Evolutionary conservation across 2,329 filamentous ascomycete genomes (phyloP).

Genomic region (Neurospora sp.): DNA sequence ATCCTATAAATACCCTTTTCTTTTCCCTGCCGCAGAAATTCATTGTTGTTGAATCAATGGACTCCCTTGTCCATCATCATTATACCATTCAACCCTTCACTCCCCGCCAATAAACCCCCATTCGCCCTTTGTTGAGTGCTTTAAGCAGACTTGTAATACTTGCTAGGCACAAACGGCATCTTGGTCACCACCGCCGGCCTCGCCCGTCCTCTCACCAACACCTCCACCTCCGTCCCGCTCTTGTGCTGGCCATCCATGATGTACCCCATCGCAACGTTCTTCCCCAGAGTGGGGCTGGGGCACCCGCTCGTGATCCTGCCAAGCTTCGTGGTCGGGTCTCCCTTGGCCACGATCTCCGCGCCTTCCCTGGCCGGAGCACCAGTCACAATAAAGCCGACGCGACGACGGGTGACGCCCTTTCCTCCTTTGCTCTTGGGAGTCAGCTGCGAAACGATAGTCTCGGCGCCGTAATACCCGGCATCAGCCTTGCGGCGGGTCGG

Average conservation of each 20-base stretch:
- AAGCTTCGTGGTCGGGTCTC: conserved; percentile 51
- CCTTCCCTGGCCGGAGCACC: conserved; percentile 87
- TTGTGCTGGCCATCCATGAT: conserved; percentile 74
- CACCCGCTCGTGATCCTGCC: conserved; percentile 82
- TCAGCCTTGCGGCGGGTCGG: conserved; percentile 57
- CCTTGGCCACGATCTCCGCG: conserved; percentile 56
- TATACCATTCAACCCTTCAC: background rate
- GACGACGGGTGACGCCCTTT: conserved; percentile 55
- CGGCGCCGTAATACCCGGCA: conserved; percentile 77
- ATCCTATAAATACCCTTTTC: background rate
- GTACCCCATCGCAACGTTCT: conserved; percentile 96
- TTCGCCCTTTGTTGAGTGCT: background rate
- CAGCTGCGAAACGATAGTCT: conserved; percentile 67
- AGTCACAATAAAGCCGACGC: conserved; percentile 73
- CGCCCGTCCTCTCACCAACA: conserved; percentile 67
- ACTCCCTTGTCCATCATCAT: background rate
- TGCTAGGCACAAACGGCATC: conserved; percentile 79
- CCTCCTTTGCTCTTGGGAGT: conserved; percentile 64
- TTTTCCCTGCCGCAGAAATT: background rate
- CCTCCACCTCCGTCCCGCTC: conserved; percentile 68
- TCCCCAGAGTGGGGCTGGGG: conserved; percentile 73
- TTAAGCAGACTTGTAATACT: conserved; percentile 51
- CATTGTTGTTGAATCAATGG: background rate
- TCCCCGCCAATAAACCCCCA: conserved; percentile 9
- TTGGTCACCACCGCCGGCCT: conserved; percentile 68